Percentiles rank a stretch among this genome's conserved stretches.
Evolutionary conservation across 441 rosid genomes (phyloP).

Genomic region (Croton laevigatus): DNA sequence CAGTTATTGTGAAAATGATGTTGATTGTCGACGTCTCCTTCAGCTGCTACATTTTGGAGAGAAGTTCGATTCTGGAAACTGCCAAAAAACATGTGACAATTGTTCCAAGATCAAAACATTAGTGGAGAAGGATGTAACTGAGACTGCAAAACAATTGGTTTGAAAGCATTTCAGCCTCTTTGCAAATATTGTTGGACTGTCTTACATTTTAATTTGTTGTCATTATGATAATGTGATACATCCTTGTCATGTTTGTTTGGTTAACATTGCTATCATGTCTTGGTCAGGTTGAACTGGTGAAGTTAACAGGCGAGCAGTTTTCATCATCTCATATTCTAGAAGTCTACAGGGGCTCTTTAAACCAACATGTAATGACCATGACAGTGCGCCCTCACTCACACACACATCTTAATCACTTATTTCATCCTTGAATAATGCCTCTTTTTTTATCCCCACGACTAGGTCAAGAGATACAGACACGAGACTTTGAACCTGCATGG

Average conservation of each 20-base stretch:
- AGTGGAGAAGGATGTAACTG: slow-evolving; percentile 84
- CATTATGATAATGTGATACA: not conserved
- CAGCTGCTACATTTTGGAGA: slow-evolving; percentile 95
- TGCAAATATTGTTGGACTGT: slow-evolving; percentile 6
- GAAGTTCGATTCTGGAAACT: slow-evolving; percentile 66
- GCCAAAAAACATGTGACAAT: slow-evolving; percentile 85
- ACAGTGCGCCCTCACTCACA: not conserved
- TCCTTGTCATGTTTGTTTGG: slow-evolving; percentile 9
- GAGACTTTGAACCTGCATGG: slow-evolving; percentile 80
- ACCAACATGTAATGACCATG: slow-evolving; percentile 48
- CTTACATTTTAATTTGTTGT: slow-evolving; percentile 16
- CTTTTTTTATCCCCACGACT: slow-evolving; percentile 29
- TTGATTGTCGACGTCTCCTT: slow-evolving; percentile 88
- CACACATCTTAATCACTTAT: slow-evolving; percentile 8
- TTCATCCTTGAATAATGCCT: slow-evolving; percentile 17
- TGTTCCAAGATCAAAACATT: slow-evolving; percentile 60
- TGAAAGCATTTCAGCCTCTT: slow-evolving; percentile 23
- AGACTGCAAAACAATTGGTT: slow-evolving; percentile 85
- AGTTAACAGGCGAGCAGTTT: slow-evolving; percentile 62
- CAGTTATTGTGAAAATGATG: slow-evolving; percentile 91
- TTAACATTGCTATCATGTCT: slow-evolving; percentile 9
- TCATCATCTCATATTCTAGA: slow-evolving; percentile 84
- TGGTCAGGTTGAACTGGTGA: slow-evolving; percentile 82
- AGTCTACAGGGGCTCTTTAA: slow-evolving; percentile 88
- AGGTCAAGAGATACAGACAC: slow-evolving; percentile 86